Evolutionary conservation across 352 stramenopile genomes (phyloP).

Genomic region (Globisporangium acanthophoron): DNA sequence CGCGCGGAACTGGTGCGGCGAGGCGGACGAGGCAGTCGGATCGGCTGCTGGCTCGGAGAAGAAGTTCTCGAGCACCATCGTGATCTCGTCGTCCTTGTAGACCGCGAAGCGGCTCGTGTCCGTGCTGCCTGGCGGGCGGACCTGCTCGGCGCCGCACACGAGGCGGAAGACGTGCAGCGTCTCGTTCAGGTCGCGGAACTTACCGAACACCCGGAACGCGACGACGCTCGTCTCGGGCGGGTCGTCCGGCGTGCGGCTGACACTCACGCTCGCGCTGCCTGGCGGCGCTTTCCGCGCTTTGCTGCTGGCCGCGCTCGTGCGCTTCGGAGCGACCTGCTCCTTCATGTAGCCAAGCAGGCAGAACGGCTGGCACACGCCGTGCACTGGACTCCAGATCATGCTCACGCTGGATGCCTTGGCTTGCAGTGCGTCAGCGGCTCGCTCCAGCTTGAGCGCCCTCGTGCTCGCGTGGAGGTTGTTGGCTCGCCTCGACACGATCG

Average conservation of each 20-base stretch:
- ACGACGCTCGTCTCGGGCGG: constrained; percentile 14
- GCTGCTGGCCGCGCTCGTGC: not conserved
- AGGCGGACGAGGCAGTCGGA: too few relatives aligned
- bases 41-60: constrained; percentile 15
- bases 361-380: constrained; percentile 74
- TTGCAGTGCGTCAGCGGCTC: constrained; percentile 7
- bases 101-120: constrained; percentile 60
- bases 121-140: constrained; percentile 10
- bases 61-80: constrained; percentile 70
- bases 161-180: constrained; percentile 64
- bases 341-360: constrained; percentile 59
- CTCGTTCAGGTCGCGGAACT: constrained; percentile 56
- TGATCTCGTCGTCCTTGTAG: constrained; percentile 84
- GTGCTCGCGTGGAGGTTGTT: not conserved
- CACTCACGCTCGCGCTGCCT: not conserved
- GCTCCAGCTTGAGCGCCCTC: constrained; percentile 23
- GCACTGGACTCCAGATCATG: constrained; percentile 64
- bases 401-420: constrained; percentile 10
- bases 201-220: constrained; percentile 70
- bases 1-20: constrained; percentile 37
- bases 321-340: constrained; percentile 12
- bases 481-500: constrained; percentile 1
- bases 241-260: not conserved
- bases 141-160: constrained; percentile 52
- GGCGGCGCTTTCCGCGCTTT: not conserved